Conservation (phyloP, 2,329 filamentous ascomycete species). For the Sphaerulina musiva region DNA sequence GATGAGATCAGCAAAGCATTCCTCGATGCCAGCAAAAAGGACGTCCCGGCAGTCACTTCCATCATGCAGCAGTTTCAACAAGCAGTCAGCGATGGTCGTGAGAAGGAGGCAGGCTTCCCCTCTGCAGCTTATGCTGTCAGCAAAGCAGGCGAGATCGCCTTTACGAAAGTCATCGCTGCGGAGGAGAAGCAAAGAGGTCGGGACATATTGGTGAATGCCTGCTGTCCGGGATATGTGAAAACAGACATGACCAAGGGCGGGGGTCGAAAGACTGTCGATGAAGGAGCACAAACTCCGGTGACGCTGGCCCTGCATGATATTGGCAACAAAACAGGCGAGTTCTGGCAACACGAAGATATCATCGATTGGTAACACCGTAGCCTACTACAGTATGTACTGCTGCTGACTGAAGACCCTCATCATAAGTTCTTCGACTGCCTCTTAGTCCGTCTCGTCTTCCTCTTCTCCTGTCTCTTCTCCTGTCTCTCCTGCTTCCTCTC, state of each 20-base stretch:
- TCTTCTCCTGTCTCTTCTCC: no score
- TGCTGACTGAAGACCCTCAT: background rate
- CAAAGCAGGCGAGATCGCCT: constrained; percentile 34
- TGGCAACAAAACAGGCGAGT: constrained; percentile 30
- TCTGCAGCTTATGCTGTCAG: constrained; percentile 45
- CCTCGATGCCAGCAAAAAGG: constrained; percentile 26
- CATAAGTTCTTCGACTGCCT: no score
- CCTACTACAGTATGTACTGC: no score
- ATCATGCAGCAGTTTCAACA: constrained; percentile 47
- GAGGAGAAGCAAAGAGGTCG: constrained; percentile 25
- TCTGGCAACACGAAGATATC: constrained; percentile 33
- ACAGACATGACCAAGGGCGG: constrained; percentile 36
- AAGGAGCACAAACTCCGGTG: constrained; percentile 34
- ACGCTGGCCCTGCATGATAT: constrained; percentile 33
- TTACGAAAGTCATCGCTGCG: constrained; percentile 33
- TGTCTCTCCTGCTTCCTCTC: no score
- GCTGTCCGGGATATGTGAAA: constrained; percentile 35
- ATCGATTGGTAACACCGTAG: constrained; percentile 25
- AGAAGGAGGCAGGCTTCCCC: constrained; percentile 46
- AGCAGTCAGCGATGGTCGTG: constrained; percentile 42
- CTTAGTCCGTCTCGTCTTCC: no score
- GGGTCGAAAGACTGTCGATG: constrained; percentile 32
- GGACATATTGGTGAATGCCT: constrained; percentile 32
- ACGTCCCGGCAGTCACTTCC: constrained; percentile 38
- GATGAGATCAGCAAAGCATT: constrained; percentile 40